A percentile compares a stretch with the other conserved stretches of the same genome.
These are phyloP conservation scores for Calonectria hongkongensis DNA, from an alignment of 2,329 filamentous ascomycete species.

Conservation along the genomic window DNA sequence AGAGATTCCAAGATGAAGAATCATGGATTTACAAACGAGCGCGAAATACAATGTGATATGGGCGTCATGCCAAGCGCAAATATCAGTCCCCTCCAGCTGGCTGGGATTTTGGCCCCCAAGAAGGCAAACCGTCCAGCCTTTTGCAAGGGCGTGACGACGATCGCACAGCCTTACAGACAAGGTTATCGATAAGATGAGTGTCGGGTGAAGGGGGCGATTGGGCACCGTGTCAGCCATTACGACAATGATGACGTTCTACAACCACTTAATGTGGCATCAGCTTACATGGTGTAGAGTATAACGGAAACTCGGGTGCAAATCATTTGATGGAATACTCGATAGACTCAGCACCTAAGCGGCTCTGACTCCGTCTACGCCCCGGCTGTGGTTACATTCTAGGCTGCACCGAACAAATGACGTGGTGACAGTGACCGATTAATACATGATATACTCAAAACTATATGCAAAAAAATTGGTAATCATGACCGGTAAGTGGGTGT, in stretches of 20 bases:
- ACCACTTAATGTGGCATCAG: neutral
- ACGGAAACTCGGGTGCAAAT: no score
- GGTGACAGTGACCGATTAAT: neutral
- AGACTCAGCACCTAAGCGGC: neutral
- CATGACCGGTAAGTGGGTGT: neutral
- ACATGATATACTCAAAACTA: neutral
- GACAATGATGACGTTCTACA: slow-evolving; percentile 19
- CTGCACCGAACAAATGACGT: neutral
- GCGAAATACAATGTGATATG: no score
- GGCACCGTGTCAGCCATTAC: neutral
- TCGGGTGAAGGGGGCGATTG: neutral
- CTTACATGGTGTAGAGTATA: slow-evolving; percentile 5
- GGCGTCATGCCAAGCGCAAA: neutral
- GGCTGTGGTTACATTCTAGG: slow-evolving; percentile 6
- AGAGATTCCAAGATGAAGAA: neutral
- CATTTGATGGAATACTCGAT: neutral
- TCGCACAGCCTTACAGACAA: slow-evolving; percentile 4
- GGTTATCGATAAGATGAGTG: neutral
- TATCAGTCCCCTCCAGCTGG: no score
- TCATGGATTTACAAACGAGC: neutral
- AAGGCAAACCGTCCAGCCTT: neutral
- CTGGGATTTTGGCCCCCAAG: neutral
- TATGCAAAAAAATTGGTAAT: neutral
- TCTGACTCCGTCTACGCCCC: neutral
- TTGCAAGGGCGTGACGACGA: neutral